phyloP scores from a whole-genome alignment of 805 yeast species.

The Hanseniaspora thailandica region DNA sequence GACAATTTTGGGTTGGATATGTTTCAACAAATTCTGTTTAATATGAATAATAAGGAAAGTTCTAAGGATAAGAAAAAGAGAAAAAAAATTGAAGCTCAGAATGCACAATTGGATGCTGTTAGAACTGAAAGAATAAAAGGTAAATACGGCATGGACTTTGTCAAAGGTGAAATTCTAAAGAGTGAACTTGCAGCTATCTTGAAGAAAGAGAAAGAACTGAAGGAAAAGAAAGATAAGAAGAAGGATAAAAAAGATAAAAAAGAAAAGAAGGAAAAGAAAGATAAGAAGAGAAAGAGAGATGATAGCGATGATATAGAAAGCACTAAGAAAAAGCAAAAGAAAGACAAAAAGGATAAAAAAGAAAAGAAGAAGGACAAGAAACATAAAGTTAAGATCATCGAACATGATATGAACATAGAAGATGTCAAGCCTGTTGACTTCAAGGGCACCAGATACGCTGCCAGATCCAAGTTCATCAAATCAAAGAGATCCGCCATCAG shows the following conservation, averaged over 20 bases:
- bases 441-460: constrained; percentile 49
- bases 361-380: constrained; percentile 25
- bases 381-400: constrained; percentile 12
- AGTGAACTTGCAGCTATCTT: constrained; percentile 34
- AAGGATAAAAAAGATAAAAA: constrained; percentile 26
- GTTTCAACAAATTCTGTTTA: constrained; percentile 79
- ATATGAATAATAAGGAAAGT: constrained; percentile 69
- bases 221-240: constrained; percentile 19
- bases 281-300: constrained; percentile 23
- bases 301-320: constrained; percentile 23
- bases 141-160: constrained; percentile 78
- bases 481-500: constrained; percentile 85
- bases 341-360: constrained; percentile 25
- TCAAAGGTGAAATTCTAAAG: constrained; percentile 67
- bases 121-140: constrained; percentile 63
- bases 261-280: constrained; percentile 23
- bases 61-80: constrained; percentile 12
- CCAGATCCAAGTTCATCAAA: constrained; percentile 75
- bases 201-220: constrained; percentile 19
- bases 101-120: constrained; percentile 54
- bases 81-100: constrained; percentile 35
- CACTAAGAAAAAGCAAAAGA: constrained; percentile 25
- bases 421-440: constrained; percentile 20
- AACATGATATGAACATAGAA: constrained; percentile 13
- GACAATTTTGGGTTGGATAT: constrained; percentile 82